These are phyloP conservation scores for Lachnellula subtilissima DNA, from an alignment of 2,329 filamentous ascomycete genomes.

Conservation along the genomic window DNA sequence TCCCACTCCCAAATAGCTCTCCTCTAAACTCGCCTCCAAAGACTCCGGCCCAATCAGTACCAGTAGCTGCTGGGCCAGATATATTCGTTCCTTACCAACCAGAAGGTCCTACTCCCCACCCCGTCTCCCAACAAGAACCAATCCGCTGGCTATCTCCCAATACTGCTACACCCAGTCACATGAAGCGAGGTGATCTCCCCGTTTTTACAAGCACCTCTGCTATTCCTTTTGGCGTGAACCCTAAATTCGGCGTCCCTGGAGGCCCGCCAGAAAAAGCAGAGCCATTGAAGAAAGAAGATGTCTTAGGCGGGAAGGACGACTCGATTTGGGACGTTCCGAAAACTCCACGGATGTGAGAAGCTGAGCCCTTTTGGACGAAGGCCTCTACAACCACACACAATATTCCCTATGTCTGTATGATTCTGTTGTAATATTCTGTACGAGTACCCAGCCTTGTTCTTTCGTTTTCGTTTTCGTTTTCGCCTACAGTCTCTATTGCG, in stretches of 20 bases:
- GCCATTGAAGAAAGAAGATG: slow-evolving; percentile 7
- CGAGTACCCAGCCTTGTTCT: background rate
- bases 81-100: slow-evolving; percentile 53
- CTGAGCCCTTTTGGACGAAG: background rate
- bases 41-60: background rate
- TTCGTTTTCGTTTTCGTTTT: background rate
- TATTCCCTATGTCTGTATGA: background rate
- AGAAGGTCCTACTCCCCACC: slow-evolving; percentile 43
- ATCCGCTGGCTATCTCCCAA: slow-evolving; percentile 51
- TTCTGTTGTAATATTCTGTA: background rate
- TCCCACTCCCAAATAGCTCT: slow-evolving; percentile 26
- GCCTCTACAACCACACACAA: background rate
- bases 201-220: slow-evolving; percentile 29
- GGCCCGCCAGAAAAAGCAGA: background rate
- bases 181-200: slow-evolving; percentile 27
- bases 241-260: slow-evolving; percentile 1
- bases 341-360: slow-evolving; percentile 25
- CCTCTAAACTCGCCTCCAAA: slow-evolving; percentile 7
- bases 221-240: slow-evolving; percentile 28
- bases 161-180: slow-evolving; percentile 22
- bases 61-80: slow-evolving; percentile 28
- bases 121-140: slow-evolving; percentile 36
- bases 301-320: slow-evolving; percentile 7
- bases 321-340: slow-evolving; percentile 34
- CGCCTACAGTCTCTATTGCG: background rate